Percentiles rank a stretch among this genome's conserved stretches.
phyloP scores from a whole-genome alignment of 2,329 filamentous ascomycete genomes.

The Ceratocystis colombiana region DNA sequence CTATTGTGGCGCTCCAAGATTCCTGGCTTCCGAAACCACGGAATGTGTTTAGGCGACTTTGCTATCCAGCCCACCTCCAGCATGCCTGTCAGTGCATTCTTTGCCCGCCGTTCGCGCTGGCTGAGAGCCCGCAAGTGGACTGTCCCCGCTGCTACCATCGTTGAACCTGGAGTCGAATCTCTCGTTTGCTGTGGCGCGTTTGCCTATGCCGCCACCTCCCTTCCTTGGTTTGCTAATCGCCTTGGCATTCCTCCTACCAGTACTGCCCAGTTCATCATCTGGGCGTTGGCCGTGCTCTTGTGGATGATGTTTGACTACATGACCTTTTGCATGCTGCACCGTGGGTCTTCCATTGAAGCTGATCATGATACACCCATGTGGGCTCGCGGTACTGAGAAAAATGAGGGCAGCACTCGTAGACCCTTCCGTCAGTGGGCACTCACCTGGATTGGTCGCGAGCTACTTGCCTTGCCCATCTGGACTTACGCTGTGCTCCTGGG shows the following conservation, averaged over 20 bases:
- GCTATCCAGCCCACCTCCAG: conserved; percentile 80
- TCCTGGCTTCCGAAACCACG: conserved; percentile 64
- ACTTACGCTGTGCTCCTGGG: conserved; percentile 81
- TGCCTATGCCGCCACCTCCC: conserved; percentile 64
- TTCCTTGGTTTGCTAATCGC: conserved; percentile 50
- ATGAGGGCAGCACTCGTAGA: conserved; percentile 39
- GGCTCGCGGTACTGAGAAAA: conserved; percentile 41
- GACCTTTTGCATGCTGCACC: conserved; percentile 65
- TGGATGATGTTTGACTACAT: conserved; percentile 73
- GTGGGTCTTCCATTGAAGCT: conserved; percentile 56
- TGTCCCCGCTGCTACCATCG: conserved; percentile 74
- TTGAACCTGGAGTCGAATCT: conserved; percentile 86
- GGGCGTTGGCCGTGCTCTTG: conserved; percentile 50
- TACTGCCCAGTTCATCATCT: conserved; percentile 53
- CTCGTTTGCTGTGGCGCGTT: conserved; percentile 74
- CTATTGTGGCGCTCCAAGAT: conserved; percentile 67
- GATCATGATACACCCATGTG: conserved; percentile 68
- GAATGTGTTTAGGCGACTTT: conserved; percentile 71
- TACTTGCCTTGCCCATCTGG: conserved; percentile 82
- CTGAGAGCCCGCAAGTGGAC: conserved; percentile 90
- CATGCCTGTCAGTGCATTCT: conserved; percentile 68
- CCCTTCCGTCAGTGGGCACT: conserved; percentile 60
- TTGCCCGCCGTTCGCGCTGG: conserved; percentile 77
- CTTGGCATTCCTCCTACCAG: conserved; percentile 55
- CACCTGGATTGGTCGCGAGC: conserved; percentile 78